Conservation (phyloP, 257 asterid species). For the Thymus mandschuricus region DNA sequence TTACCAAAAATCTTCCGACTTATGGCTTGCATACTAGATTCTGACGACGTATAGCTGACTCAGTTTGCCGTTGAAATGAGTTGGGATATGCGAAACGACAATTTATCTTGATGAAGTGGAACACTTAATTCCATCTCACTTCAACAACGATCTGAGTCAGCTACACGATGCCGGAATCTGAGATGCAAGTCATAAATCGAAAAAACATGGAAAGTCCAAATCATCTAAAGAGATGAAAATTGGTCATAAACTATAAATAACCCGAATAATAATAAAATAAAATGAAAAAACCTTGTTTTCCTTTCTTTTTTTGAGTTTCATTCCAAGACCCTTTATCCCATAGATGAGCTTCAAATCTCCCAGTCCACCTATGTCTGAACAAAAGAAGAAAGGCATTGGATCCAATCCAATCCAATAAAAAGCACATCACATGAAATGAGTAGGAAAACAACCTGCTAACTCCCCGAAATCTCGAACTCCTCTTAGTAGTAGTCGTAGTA, state of each 20-base stretch:
- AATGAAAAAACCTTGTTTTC: slow-evolving; percentile 59
- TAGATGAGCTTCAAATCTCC: slow-evolving; percentile 82
- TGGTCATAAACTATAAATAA: neutral
- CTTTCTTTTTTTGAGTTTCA: slow-evolving; percentile 81
- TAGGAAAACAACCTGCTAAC: slow-evolving; percentile 70
- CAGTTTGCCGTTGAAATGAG: neutral
- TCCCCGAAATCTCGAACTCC: slow-evolving; percentile 87
- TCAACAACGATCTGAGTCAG: neutral
- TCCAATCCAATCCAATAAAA: neutral
- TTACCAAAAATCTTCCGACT: neutral
- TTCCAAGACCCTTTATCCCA: slow-evolving; percentile 94
- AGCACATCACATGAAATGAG: neutral
- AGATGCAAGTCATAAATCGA: neutral
- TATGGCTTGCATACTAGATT: neutral
- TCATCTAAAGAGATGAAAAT: neutral
- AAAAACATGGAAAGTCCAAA: too few relatives aligned
- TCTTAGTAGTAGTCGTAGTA: slow-evolving; percentile 40
- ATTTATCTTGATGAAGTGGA: neutral
- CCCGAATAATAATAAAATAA: too few relatives aligned
- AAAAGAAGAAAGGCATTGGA: neutral
- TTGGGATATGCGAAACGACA: neutral
- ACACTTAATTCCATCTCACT: neutral
- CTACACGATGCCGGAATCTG: neutral
- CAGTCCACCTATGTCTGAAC: slow-evolving; percentile 82
- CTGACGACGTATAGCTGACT: neutral